phyloP scores from a whole-genome alignment of 495 filamentous ascomycete species.

The Penicillium waksmanii region DNA sequence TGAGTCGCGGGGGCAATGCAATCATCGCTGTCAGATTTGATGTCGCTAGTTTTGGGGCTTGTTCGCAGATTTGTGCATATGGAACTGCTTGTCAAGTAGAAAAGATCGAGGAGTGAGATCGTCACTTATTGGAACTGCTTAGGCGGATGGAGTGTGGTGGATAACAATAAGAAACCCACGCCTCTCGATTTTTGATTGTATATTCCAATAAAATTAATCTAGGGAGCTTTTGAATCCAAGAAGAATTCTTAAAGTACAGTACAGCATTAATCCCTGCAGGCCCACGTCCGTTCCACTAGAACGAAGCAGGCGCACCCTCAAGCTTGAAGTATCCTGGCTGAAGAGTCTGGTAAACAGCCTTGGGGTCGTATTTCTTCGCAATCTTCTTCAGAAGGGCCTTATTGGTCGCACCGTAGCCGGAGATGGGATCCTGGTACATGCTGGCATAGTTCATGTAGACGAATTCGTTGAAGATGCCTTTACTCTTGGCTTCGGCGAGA shows the following conservation, averaged over 20 bases:
- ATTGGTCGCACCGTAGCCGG: constrained; percentile 41
- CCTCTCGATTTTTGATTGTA: too few species aligned
- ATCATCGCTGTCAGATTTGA: constrained; percentile 62
- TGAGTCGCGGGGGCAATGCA: constrained; percentile 61
- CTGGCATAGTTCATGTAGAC: constrained; percentile 61
- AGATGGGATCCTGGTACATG: constrained; percentile 42
- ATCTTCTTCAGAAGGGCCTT: constrained; percentile 34
- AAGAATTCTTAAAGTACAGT: too few species aligned
- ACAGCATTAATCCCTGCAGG: too few species aligned
- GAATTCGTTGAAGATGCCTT: constrained; percentile 52
- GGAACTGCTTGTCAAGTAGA: constrained; percentile 61
- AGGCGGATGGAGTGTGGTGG: neutral
- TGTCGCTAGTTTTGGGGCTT: constrained; percentile 36
- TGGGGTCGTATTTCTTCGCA: constrained; percentile 43
- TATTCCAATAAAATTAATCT: too few species aligned
- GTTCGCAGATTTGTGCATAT: constrained; percentile 62
- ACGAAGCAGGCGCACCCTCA: constrained; percentile 23
- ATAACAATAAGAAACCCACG: neutral
- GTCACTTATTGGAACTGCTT: neutral
- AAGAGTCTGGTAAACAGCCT: constrained; percentile 38
- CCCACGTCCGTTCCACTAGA: too few species aligned
- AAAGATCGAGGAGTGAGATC: constrained; percentile 35
- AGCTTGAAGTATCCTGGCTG: constrained; percentile 50
- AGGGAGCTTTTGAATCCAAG: too few species aligned
- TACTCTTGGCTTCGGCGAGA: constrained; percentile 40